phyloP scores from a whole-genome alignment of 1,284 basidiomycete species.

The Moesziomyces sp. region DNA sequence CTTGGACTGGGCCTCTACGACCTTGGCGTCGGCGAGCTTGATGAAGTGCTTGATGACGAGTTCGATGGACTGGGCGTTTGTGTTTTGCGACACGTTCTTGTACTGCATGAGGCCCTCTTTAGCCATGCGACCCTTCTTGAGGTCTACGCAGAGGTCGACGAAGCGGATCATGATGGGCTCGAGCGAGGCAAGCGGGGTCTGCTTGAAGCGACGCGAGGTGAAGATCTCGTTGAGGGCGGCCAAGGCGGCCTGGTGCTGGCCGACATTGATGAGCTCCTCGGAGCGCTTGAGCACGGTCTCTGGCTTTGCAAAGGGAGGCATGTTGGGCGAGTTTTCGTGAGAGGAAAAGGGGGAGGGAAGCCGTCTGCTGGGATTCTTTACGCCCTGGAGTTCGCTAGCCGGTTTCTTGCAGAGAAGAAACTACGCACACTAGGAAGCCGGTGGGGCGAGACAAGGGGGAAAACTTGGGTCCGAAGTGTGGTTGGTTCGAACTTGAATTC shows the following conservation, averaged over 20 bases:
- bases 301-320: conserved; percentile 88
- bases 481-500: conserved; percentile 30
- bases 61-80: conserved; percentile 90
- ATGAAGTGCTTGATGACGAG: conserved; percentile 90
- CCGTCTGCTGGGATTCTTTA: conserved; percentile 39
- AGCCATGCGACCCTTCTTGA: conserved; percentile 91
- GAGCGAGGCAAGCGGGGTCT: conserved; percentile 85
- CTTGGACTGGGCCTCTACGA: conserved; percentile 63
- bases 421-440: conserved; percentile 49
- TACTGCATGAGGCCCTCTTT: conserved; percentile 87
- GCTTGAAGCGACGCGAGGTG: conserved; percentile 90
- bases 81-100: conserved; percentile 84
- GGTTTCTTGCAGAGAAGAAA: conserved; percentile 25
- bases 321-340: conserved; percentile 15
- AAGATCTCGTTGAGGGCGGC: conserved; percentile 92
- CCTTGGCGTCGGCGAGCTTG: conserved; percentile 83
- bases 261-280: conserved; percentile 89
- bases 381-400: conserved; percentile 50
- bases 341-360: conserved; percentile 3
- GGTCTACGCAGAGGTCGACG: conserved; percentile 93
- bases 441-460: conserved; percentile 44
- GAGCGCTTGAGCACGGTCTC: conserved; percentile 89
- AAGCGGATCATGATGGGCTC: conserved; percentile 93
- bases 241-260: conserved; percentile 86
- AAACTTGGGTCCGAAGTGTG: conserved; percentile 27